Base-by-base conservation (phyloP, 768 basidiomycete genomes). In the Lactifluus volemus region DNA sequence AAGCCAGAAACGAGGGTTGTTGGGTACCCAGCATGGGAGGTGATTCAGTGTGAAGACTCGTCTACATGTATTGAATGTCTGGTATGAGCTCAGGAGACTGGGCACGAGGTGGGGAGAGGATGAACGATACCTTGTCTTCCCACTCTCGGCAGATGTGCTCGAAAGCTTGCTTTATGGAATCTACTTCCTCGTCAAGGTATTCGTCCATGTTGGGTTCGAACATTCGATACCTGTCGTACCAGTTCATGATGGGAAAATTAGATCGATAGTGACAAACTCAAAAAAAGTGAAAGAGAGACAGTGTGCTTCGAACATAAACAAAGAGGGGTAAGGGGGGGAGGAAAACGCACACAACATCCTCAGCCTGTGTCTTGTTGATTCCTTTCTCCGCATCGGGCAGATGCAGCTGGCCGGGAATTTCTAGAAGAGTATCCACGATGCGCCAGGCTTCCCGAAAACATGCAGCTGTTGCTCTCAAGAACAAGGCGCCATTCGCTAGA, bases 161-260 rank as follows among this genome's bases (percentile, higher is more conserved):
- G 58, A 97, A 83, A 0, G 79, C 75, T 5, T 78, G 79, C 68
- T 92, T 92, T 53, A 92, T 79, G 60, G 80, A 81, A 59, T 97
- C 95, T 5, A 88, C 80, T 71, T 99, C 96, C 69, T 98, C 93
- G 61, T 93, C 89, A 2, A 98, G 85, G 68, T 98, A 98, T 68
- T 98, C 95, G 69, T 97, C 95, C 92, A 98, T 97, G 71, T 95
- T 89, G 10, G 81, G 77, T 72, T 98, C 95, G 67, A 98, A 98
- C 92, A 98, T 97, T 49, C 80, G 82, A 71, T 92, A 96, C 12
- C 93, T 95, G 67, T 25, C 58, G 36, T 25, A 29, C 53, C 52
- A 8, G n/a, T 14, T 60, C 25, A 59, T 53, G 9, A 45, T 17
- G 29, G 25, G 30, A 19, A 49, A n/a, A 30, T 19, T 17, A 14